phyloP scores from a whole-genome alignment of 2,329 filamentous ascomycete species.

The Fusarium humuli region DNA sequence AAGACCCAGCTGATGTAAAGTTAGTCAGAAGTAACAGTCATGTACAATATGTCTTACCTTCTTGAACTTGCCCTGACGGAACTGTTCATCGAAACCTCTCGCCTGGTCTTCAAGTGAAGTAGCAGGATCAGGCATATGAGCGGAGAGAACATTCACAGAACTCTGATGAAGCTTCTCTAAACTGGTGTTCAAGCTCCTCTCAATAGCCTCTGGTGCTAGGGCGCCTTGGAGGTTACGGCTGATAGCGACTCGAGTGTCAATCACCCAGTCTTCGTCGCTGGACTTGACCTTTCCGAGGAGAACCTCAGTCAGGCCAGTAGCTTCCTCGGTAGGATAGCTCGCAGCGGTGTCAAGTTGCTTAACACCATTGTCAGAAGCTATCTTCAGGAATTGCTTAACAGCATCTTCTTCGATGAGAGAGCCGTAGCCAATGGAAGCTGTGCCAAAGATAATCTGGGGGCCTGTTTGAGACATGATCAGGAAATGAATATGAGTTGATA shows the following conservation, averaged over 20 bases:
- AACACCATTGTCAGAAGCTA: neutral
- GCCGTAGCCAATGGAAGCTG: neutral
- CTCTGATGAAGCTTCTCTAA: neutral
- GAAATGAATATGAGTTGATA: neutral
- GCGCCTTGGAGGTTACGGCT: neutral
- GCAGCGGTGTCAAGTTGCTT: neutral
- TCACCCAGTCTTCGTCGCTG: neutral
- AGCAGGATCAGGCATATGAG: neutral
- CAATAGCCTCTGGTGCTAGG: neutral
- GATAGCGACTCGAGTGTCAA: neutral
- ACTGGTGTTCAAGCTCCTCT: neutral
- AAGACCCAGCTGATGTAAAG: neutral
- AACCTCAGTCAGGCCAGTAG: neutral
- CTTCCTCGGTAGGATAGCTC: neutral
- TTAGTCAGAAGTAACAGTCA: rapidly evolving
- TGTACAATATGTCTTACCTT: neutral
- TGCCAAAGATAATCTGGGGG: neutral
- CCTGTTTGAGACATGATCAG: neutral
- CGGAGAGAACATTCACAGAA: neutral
- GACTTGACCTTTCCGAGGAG: neutral
- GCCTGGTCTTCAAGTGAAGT: neutral
- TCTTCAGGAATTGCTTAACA: neutral
- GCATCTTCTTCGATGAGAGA: neutral
- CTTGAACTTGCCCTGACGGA: neutral
- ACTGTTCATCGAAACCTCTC: neutral